Conservation (phyloP, 1,284 basidiomycete genomes). For the Cryptococcus sp. region DNA sequence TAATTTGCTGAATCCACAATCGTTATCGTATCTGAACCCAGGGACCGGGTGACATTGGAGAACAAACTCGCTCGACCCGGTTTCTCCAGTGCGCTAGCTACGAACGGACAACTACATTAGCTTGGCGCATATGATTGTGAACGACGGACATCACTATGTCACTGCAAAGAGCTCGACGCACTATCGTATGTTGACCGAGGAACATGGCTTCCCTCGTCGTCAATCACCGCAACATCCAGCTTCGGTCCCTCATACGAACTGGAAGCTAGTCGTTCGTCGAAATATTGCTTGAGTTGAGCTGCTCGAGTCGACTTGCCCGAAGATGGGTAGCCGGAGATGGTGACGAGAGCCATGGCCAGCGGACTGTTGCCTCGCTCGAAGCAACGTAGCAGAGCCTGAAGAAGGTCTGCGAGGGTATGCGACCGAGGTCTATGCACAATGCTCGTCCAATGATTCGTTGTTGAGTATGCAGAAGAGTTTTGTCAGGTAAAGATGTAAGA, state of each 20-base stretch:
- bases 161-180: constrained; percentile 48
- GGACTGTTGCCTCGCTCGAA: background rate
- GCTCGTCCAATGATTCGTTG: no score
- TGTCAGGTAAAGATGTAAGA: no score
- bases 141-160: background rate
- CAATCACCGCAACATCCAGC: constrained; percentile 67
- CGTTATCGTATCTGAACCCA: constrained; percentile 72
- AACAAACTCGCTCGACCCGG: constrained; percentile 84
- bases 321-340: constrained; percentile 84
- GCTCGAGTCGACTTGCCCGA: constrained; percentile 82
- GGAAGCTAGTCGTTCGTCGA: constrained; percentile 62
- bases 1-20: constrained; percentile 92
- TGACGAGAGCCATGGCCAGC: constrained; percentile 81
- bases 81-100: constrained; percentile 83
- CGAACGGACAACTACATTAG: background rate
- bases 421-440: no score
- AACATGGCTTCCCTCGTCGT: constrained; percentile 73
- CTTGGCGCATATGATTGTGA: background rate
- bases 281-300: constrained; percentile 63
- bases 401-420: background rate
- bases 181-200: constrained; percentile 71
- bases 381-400: background rate
- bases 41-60: constrained; percentile 74
- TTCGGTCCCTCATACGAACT: constrained; percentile 60
- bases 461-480: no score